These are phyloP conservation scores for Vanilla planifolia DNA, from an alignment of 106 monocot species.

Conservation along the genomic window DNA sequence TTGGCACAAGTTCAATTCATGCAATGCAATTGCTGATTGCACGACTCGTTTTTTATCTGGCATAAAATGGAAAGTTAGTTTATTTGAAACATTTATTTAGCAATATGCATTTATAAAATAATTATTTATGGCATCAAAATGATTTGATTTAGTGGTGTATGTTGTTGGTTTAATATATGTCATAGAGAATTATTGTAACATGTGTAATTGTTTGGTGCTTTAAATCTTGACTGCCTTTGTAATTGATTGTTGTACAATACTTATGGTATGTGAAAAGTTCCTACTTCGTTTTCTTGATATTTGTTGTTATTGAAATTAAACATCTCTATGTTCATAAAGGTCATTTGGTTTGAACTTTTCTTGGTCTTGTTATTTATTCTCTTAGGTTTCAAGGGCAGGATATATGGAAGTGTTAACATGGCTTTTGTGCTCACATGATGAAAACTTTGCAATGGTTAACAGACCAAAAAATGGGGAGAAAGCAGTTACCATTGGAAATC, in stretches of 20 bases:
- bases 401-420: slow-evolving; percentile 97
- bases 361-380: not conserved
- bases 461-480: slow-evolving; percentile 57
- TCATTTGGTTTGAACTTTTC: not conserved
- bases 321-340: not conserved
- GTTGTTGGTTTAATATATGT: too few relatives aligned
- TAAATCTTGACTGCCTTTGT: not conserved
- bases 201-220: not conserved
- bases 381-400: slow-evolving; percentile 77
- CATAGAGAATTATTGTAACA: too few relatives aligned
- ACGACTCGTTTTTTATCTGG: too few relatives aligned
- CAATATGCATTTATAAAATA: too few relatives aligned
- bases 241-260: not conserved
- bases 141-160: too few relatives aligned
- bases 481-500: slow-evolving; percentile 79
- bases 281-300: not conserved
- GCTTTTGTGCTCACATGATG: slow-evolving; percentile 83
- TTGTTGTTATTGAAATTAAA: not conserved
- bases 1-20: too few relatives aligned
- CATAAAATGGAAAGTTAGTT: too few relatives aligned
- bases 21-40: too few relatives aligned
- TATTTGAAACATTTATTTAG: too few relatives aligned
- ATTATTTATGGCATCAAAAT: too few relatives aligned
- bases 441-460: slow-evolving; percentile 82
- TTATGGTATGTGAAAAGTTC: not conserved